Percentiles rank a stretch among this genome's conserved stretches.
Evolutionary conservation across 2,329 filamentous ascomycete species (phyloP).

Genomic region (Lasiodiplodia hormozganensis): DNA sequence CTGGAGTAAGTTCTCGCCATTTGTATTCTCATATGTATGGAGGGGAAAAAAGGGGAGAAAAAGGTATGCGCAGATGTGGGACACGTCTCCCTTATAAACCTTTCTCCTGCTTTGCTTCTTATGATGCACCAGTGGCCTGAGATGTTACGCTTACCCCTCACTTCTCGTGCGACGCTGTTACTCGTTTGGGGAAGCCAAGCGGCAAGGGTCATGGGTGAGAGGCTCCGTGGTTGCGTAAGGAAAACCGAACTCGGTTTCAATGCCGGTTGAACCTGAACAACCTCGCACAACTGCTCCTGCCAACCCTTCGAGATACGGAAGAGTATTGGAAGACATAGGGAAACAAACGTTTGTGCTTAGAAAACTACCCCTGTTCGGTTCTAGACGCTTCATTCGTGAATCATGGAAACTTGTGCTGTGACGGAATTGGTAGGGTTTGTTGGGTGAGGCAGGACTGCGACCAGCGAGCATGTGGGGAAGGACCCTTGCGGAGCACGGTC

Average conservation of each 20-base stretch:
- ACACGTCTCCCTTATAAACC: neutral
- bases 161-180: neutral
- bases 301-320: neutral
- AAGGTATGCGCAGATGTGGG: neutral
- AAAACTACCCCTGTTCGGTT: neutral
- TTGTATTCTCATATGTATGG: constrained; percentile 6
- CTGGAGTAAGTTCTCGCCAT: constrained; percentile 20
- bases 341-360: neutral
- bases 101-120: neutral
- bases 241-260: neutral
- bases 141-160: constrained; percentile 14
- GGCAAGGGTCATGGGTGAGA: neutral
- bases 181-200: neutral
- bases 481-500: neutral
- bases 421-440: neutral
- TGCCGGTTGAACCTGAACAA: neutral
- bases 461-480: neutral
- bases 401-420: neutral
- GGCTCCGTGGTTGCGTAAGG: neutral
- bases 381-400: neutral
- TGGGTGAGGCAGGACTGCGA: neutral
- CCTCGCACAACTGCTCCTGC: neutral
- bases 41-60: neutral
- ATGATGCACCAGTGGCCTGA: constrained; percentile 1
- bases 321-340: no score